Evolutionary conservation across 139 green algal species (phyloP), one percentile per base, ranked within the genome.

Genomic region (Chlamydomonas asymmetrica): DNA sequence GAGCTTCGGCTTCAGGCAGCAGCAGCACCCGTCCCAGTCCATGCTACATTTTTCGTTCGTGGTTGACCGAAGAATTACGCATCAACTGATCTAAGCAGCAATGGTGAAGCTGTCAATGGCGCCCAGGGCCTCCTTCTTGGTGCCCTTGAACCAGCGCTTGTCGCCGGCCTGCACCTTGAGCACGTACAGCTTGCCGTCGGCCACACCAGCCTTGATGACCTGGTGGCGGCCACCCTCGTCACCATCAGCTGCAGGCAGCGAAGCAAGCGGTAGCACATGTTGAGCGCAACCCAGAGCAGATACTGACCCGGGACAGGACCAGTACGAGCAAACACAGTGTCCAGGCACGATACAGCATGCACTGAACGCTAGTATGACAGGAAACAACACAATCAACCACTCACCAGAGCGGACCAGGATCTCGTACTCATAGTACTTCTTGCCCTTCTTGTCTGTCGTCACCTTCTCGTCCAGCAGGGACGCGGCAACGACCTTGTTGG

Each of bases 211-310:
- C 63, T 85, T 86, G 73, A 99, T 90, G 66, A 99, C 86, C 73
- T 97, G 89, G 92, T 99, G 96, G 81, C 92, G 91, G 76, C 96
- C 96, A 60, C 96, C 96, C 92, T 99, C 96, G 79, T 98, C 83
- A 54, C 96, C 96, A 74, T 99, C 96, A 64, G 94, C 93, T 78
- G 86, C 23, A 20, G 45, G 59, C 0, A 79, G 45, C 13, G 67
- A 64, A 16, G 20, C 48, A 56, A 56, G 48, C 48, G 20, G 48
- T 16, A 27, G 48, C n/a, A n/a, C n/a, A n/a, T n/a, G n/a, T n/a
- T n/a, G n/a, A n/a, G n/a, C n/a, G n/a, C n/a, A n/a, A n/a, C n/a
- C n/a, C n/a, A n/a, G n/a, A n/a, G n/a, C n/a, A n/a, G n/a, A n/a
- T n/a, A n/a, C n/a, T n/a, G n/a, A n/a, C n/a, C n/a, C n/a, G n/a